Conservation (phyloP, 1,139 yeast species). For the Torulaspora pretoriensis region DNA sequence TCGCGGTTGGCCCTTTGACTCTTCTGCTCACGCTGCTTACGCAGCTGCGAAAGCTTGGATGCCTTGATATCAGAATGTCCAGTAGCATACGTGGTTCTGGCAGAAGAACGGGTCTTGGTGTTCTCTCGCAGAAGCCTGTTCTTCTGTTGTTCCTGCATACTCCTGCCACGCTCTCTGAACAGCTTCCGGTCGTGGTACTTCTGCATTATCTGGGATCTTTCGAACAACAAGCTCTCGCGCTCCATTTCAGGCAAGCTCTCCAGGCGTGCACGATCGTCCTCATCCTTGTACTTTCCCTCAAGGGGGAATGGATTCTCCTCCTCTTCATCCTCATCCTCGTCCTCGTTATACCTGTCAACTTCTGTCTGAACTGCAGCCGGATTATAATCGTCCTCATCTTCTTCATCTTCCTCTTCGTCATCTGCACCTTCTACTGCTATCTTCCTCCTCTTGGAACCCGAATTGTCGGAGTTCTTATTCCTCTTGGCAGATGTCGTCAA, state of each 20-base stretch:
- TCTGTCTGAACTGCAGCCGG: slow-evolving; percentile 26
- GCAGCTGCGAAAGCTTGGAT: slow-evolving; percentile 73
- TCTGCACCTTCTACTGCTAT: slow-evolving; percentile 37
- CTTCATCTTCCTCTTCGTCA: slow-evolving; percentile 36
- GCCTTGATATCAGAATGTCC: slow-evolving; percentile 42
- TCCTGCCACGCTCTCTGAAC: slow-evolving; percentile 73
- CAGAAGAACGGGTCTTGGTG: slow-evolving; percentile 35
- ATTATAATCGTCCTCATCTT: slow-evolving; percentile 37
- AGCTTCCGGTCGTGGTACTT: slow-evolving; percentile 75
- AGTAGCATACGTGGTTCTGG: slow-evolving; percentile 32
- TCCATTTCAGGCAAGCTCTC: slow-evolving; percentile 83
- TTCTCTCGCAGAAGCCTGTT: slow-evolving; percentile 36
- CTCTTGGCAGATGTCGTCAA: slow-evolving; percentile 29
- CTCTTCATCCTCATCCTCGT: slow-evolving; percentile 28
- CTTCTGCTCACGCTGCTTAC: slow-evolving; percentile 76
- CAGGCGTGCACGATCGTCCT: slow-evolving; percentile 62
- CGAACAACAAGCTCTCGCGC: slow-evolving; percentile 85
- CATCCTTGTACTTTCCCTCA: slow-evolving; percentile 87
- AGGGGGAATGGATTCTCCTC: slow-evolving; percentile 78
- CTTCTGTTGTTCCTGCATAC: slow-evolving; percentile 45
- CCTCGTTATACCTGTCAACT: slow-evolving; percentile 20
- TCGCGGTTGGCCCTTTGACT: slow-evolving; percentile 43
- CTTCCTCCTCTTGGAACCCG: slow-evolving; percentile 30
- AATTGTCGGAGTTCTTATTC: slow-evolving; percentile 26
- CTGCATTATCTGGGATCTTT: slow-evolving; percentile 89